Percentiles rank a stretch among this genome's conserved stretches.
Evolutionary conservation across 352 stramenopile species (phyloP).

Genomic region (Globisporangium carolinianum): DNA sequence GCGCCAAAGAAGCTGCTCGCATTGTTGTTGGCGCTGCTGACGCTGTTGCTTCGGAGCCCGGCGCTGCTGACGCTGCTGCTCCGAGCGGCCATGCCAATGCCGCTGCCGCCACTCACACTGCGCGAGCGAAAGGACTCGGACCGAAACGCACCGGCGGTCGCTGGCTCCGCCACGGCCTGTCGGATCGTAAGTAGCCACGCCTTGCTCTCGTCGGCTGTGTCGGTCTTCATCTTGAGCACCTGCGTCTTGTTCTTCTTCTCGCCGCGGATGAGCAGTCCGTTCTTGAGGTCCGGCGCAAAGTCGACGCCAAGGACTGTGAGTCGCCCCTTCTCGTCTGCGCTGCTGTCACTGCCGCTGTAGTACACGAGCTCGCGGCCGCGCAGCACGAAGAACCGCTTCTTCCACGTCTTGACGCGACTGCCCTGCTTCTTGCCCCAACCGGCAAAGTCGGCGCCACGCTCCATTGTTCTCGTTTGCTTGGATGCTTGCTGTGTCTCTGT

Average conservation of each 20-base stretch:
- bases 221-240: constrained; percentile 60
- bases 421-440: constrained; percentile 70
- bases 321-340: constrained; percentile 54
- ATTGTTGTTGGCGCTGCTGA: constrained; percentile 3
- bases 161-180: constrained; percentile 18
- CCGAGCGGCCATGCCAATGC: neutral
- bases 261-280: constrained; percentile 55
- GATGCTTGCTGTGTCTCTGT: too few relatives aligned
- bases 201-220: constrained; percentile 40
- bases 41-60: neutral
- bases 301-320: constrained; percentile 47
- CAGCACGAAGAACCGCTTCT: constrained; percentile 47
- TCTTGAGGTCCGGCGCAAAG: constrained; percentile 33
- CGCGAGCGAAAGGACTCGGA: constrained; percentile 10
- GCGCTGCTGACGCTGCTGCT: neutral
- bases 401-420: constrained; percentile 48
- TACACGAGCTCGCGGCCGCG: constrained; percentile 22
- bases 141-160: neutral
- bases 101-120: constrained; percentile 3
- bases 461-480: constrained; percentile 1
- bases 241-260: constrained; percentile 36
- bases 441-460: constrained; percentile 22
- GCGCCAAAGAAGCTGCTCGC: neutral
- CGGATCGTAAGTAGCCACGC: constrained; percentile 44
- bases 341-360: constrained; percentile 35